Percentiles rank a stretch among this genome's conserved stretches.
phyloP scores from a whole-genome alignment of 495 filamentous ascomycete genomes.

The Glutinoglossum americanum region DNA sequence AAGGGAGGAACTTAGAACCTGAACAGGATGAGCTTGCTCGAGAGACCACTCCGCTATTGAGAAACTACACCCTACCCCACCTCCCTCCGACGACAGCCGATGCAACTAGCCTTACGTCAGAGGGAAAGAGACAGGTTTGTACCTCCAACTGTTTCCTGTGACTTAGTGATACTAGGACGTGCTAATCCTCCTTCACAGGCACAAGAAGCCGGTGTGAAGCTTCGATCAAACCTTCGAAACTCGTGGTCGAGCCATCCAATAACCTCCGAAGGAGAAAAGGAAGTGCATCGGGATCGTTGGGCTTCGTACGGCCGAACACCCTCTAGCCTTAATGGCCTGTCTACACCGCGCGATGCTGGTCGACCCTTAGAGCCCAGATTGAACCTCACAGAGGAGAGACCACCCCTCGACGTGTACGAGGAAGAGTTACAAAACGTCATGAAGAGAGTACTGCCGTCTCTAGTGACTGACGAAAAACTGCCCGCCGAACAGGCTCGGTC shows the following conservation, averaged over 20 bases:
- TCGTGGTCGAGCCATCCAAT: not conserved
- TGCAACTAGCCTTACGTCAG: slow-evolving; percentile 6
- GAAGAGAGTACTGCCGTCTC: not conserved
- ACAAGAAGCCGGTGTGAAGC: slow-evolving; percentile 1
- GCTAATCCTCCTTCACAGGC: not conserved
- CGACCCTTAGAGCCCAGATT: not conserved
- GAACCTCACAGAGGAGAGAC: not conserved
- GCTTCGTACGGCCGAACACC: slow-evolving; percentile 1
- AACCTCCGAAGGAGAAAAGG: slow-evolving; percentile 1
- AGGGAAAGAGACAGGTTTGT: slow-evolving; percentile 9
- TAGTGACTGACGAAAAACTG: not conserved
- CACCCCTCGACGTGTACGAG: slow-evolving; percentile 2
- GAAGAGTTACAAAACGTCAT: slow-evolving; percentile 1
- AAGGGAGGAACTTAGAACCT: not conserved
- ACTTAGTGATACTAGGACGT: not conserved
- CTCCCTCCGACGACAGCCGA: not conserved
- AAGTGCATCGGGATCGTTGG: slow-evolving; percentile 1
- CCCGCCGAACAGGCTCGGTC: not conserved
- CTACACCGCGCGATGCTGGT: not conserved
- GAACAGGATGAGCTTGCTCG: slow-evolving; percentile 1
- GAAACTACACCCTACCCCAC: not conserved
- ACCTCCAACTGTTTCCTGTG: not conserved
- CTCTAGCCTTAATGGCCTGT: not conserved
- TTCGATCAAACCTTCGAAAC: slow-evolving; percentile 2
- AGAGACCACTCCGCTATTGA: slow-evolving; percentile 2